phyloP scores from a whole-genome alignment of 2,329 filamentous ascomycete species.

The Clonostachys chloroleuca region DNA sequence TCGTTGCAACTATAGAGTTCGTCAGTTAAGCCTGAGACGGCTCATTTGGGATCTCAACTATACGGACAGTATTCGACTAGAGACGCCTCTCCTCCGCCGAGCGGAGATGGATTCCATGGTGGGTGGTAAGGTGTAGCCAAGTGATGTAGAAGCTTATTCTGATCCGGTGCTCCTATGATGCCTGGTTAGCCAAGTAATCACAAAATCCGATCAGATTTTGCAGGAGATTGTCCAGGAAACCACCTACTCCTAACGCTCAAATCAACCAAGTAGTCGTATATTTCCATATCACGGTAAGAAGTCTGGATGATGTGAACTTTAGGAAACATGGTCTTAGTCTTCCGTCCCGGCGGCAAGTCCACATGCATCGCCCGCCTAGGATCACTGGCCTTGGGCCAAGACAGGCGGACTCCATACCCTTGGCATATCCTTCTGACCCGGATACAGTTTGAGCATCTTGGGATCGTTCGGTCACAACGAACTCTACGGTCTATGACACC shows the following conservation, averaged over 20 bases:
- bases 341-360: not conserved
- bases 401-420: slow-evolving; percentile 14
- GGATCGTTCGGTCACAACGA: not conserved
- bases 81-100: not conserved
- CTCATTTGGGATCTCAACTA: not conserved
- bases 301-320: slow-evolving; percentile 10
- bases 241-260: not conserved
- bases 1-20: not conserved
- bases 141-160: not conserved
- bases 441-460: not conserved
- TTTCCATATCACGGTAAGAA: slow-evolving; percentile 11
- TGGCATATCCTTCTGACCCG: slow-evolving; percentile 1
- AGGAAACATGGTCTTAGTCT: not conserved
- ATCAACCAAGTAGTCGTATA: slow-evolving; percentile 1
- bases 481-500: not conserved
- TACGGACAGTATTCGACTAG: slow-evolving; percentile 6
- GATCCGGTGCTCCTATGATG: too few relatives aligned
- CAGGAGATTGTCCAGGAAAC: not conserved
- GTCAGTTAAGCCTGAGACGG: too few relatives aligned
- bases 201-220: not conserved
- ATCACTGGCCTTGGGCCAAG: slow-evolving; percentile 17
- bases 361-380: slow-evolving; percentile 11
- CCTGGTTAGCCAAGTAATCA: not conserved
- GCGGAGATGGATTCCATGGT: not conserved
- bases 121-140: not conserved